These are phyloP conservation scores for Colletotrichum aenigma DNA, from an alignment of 2,329 filamentous ascomycete genomes.

Conservation along the genomic window DNA sequence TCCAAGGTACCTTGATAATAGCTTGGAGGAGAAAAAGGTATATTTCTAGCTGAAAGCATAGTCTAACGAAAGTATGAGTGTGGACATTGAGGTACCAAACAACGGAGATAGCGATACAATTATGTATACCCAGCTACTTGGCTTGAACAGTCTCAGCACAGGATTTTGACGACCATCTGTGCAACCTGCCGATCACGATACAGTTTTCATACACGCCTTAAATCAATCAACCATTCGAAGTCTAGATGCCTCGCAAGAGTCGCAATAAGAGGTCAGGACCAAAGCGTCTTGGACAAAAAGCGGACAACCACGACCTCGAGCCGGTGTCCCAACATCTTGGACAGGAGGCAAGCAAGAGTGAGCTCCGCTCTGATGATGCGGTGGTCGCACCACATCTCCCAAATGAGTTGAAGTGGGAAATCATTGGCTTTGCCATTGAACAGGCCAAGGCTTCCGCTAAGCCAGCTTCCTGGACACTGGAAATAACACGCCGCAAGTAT, in stretches of 20 bases:
- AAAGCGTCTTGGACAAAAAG: background rate
- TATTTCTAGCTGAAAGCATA: no score
- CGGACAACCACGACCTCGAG: background rate
- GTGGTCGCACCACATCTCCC: background rate
- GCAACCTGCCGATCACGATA: accelerated
- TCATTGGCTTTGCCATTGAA: background rate
- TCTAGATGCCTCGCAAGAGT: background rate
- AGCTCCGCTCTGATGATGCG: background rate
- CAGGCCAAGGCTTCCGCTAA: background rate
- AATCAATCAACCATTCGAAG: background rate
- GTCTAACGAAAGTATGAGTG: background rate
- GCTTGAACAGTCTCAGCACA: background rate
- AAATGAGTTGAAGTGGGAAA: background rate
- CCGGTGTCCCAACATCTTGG: background rate
- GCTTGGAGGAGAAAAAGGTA: background rate
- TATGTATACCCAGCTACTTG: background rate
- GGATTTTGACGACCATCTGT: background rate
- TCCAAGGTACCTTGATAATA: background rate
- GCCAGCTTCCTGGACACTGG: background rate
- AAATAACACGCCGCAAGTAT: background rate
- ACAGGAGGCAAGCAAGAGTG: background rate
- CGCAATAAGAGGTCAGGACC: background rate
- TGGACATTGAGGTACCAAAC: background rate
- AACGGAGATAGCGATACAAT: background rate
- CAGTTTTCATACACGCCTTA: accelerated